Evolutionary conservation across 1,284 basidiomycete species (phyloP), one percentile per base, ranked within the genome.

Genomic region (Golubevia sp.): DNA sequence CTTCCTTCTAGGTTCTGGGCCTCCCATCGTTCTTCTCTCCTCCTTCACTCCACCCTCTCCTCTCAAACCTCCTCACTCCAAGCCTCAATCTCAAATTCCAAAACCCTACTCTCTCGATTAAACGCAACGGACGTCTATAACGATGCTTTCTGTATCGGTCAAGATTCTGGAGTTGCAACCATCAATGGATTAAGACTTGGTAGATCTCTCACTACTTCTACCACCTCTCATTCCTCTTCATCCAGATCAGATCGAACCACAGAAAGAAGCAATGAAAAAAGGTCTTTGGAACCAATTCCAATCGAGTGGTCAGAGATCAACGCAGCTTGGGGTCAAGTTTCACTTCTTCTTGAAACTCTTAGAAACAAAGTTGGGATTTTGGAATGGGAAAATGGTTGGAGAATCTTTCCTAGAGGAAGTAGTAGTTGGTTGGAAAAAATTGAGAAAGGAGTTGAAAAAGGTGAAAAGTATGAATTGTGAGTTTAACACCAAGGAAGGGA

Each of bases 301-400:
- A 70, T 82, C n/a, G 76, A 79, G 23, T 83, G 81, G 81, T 64
- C 70, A 34, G 81, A 83, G 60, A 76, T 83, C 65, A 83, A 83
- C 52, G 81, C 79, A 3, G 81, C 81, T 1, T 79, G 76, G 74
- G 80, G 81, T 5, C 81, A 83, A 61, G 68, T 68, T 3, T 71
- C 73, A 6, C 55, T 83, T 21, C 59, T 82, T 23, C 51, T 83
- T 1, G 71, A 71, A n/a, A 72, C 74, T 11, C 54, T 83, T 21
- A 24, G 49, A 20, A 60, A 38, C 30, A 34, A 52, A 20, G 20
- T 30, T 11, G 24, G 24, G n/a, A 15, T 25, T 15, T 11, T 15
- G 51, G 27, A 30, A 52, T 23, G 50, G 21, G 50, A 52, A 26
- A 26, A 52, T 52, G 25, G 21, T 52, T 52, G 50, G 21, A 23